Base-by-base conservation (phyloP, 2,329 filamentous ascomycete species). In the Alternaria ventricosa region DNA sequence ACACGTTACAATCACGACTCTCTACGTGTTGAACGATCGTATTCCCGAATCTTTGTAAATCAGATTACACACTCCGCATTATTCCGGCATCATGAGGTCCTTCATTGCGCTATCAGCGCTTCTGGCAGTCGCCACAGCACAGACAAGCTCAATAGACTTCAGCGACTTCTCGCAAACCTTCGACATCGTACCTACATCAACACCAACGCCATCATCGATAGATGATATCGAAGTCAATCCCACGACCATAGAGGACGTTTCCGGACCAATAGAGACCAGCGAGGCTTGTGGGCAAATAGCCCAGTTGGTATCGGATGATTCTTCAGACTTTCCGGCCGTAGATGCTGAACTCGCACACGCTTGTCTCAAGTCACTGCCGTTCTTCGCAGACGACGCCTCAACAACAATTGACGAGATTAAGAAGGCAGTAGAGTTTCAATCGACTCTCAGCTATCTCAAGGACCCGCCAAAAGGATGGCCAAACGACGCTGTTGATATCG, bases 371-470 rank as follows among this genome's bases (percentile, higher is more conserved):
- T 76, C 78, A 3, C 73, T 82, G 9, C 80, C 79, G 0, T 74
- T 82, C 36, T 63, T 70, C 25, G 54, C 57, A 11, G 54, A 64
- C 8, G 73, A 69, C 12, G 79, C 76, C 5, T 69, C 66, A 0
- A 20, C 57, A 3, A 78, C 77, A 15, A 60, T 82, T 41, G 63
- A 70, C 2, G 72, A 73, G 12, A 62, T 82, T 15, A 77, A 76
- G 51, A 69, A 74, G 33, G 78, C 81, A 61, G 50, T 78, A 2
- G 70, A 81, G 57, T 82, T 81, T 36, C 80, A 83, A 47, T 81
- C 79, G n/a, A 80, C 78, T 4, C 59, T 83, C 6, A 63, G 67
- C 1, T 82, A 82, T 60, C 71, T 83, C 25, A 80, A 81, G 57
- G 68, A 75, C 23, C 80, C 80, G 6, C 80, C 79, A 3, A 54